These are phyloP conservation scores for Ilex asprella DNA, from an alignment of 257 asterid genomes.

Conservation along the genomic window DNA sequence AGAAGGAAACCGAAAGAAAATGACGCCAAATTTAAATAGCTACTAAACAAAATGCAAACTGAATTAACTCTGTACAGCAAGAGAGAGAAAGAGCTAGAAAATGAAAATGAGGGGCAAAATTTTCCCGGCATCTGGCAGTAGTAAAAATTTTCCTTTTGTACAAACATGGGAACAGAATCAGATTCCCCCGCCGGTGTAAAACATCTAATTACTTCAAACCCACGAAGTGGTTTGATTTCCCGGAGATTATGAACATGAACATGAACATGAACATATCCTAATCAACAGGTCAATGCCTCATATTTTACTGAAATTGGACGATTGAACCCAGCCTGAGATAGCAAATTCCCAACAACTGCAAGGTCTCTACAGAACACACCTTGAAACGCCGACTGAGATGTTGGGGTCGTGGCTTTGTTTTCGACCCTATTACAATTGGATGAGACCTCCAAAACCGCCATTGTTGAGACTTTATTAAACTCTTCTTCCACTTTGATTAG, in stretches of 20 bases:
- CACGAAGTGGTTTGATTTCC: not conserved
- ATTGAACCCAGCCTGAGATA: slow-evolving; percentile 30
- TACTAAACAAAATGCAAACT: not conserved
- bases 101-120: not conserved
- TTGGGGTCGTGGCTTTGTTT: slow-evolving; percentile 25
- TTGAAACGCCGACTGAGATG: slow-evolving; percentile 24
- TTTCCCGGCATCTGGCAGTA: not conserved
- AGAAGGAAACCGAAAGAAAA: not conserved
- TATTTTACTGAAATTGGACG: slow-evolving; percentile 27
- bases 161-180: slow-evolving; percentile 1
- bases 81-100: not conserved
- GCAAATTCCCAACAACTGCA: slow-evolving; percentile 28
- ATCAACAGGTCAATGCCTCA: slow-evolving; percentile 34
- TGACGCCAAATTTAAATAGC: not conserved
- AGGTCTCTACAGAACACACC: slow-evolving; percentile 39
- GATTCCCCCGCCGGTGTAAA: not conserved
- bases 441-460: not conserved
- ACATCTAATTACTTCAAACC: not conserved
- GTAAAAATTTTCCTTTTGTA: not conserved
- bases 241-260: not conserved
- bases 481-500: not conserved
- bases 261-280: not conserved
- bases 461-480: not conserved
- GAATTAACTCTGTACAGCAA: not conserved
- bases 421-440: slow-evolving; percentile 16